These are phyloP conservation scores for Phytophthora tubulina DNA, from an alignment of 352 stramenopile genomes.

Conservation along the genomic window DNA sequence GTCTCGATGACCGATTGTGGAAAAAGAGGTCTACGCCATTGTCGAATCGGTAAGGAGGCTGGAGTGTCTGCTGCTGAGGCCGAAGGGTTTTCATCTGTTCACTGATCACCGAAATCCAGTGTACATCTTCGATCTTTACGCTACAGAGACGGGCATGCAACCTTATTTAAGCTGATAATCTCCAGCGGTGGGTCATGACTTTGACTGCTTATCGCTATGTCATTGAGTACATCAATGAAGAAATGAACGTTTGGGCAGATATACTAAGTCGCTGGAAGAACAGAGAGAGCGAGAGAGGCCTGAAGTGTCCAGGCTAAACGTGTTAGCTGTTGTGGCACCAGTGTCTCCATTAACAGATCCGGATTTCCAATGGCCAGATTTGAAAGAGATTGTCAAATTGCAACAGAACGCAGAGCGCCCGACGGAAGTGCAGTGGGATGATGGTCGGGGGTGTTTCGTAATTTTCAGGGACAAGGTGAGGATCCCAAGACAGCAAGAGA, in stretches of 20 bases:
- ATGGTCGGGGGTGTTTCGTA: no score
- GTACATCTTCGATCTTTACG: constrained; percentile 23
- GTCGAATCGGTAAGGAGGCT: neutral
- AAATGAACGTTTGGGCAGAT: neutral
- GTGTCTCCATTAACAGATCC: no score
- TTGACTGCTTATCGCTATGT: neutral
- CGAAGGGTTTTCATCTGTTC: constrained; percentile 17
- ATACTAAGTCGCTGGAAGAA: no score
- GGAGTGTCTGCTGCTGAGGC: constrained; percentile 19
- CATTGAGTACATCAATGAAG: neutral
- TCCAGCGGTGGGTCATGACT: neutral
- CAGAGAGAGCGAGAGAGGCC: no score
- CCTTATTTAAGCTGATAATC: constrained; percentile 1
- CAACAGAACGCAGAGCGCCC: no score
- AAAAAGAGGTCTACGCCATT: constrained; percentile 21
- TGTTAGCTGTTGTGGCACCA: no score
- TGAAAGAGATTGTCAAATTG: no score
- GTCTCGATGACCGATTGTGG: constrained; percentile 12
- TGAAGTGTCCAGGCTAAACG: no score
- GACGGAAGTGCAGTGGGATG: no score
- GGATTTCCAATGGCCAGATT: no score
- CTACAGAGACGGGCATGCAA: neutral
- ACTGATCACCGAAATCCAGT: constrained; percentile 29
- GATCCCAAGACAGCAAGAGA: no score
- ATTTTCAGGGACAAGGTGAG: no score